Conservation (phyloP, 1,284 basidiomycete genomes). For the Ustilago loliicola region DNA sequence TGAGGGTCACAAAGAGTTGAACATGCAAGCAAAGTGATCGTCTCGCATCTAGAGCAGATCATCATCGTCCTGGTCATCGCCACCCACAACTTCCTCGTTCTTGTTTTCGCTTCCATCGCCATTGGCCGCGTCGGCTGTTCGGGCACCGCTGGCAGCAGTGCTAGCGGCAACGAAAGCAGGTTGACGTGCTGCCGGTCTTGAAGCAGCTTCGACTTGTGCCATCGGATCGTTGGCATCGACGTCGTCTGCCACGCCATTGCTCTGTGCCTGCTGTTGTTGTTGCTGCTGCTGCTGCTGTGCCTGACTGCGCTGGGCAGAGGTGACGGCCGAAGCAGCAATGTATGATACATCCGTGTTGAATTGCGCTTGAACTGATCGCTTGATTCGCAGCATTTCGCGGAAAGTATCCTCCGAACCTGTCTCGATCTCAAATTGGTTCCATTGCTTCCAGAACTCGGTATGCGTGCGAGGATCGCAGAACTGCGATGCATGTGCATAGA, state of each 20-base stretch:
- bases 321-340: conserved; percentile 68
- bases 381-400: conserved; percentile 97
- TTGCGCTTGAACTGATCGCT: conserved; percentile 95
- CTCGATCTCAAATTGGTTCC: conserved; percentile 96
- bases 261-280: conserved; percentile 28
- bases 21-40: no score
- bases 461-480: conserved; percentile 93
- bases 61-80: conserved; percentile 67
- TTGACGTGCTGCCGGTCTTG: conserved; percentile 16
- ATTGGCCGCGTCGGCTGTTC: conserved; percentile 78
- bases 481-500: conserved; percentile 96
- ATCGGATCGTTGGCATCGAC: conserved; percentile 75
- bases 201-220: conserved; percentile 71
- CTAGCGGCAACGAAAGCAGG: conserved; percentile 62
- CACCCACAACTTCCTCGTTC: conserved; percentile 60
- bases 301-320: conserved; percentile 34
- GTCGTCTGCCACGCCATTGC: conserved; percentile 65
- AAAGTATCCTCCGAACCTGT: conserved; percentile 98
- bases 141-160: conserved; percentile 74
- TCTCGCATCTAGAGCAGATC: conserved; percentile 53
- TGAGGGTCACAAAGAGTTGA: no score
- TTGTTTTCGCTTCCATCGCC: conserved; percentile 71
- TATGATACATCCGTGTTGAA: conserved; percentile 90
- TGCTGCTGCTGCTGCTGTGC: conserved; percentile 21
- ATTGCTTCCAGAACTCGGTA: conserved; percentile 93